Evolutionary conservation across 345 rosid genomes (phyloP), one percentile per base, ranked within the genome.

Genomic region (Eucalyptus urophylla): DNA sequence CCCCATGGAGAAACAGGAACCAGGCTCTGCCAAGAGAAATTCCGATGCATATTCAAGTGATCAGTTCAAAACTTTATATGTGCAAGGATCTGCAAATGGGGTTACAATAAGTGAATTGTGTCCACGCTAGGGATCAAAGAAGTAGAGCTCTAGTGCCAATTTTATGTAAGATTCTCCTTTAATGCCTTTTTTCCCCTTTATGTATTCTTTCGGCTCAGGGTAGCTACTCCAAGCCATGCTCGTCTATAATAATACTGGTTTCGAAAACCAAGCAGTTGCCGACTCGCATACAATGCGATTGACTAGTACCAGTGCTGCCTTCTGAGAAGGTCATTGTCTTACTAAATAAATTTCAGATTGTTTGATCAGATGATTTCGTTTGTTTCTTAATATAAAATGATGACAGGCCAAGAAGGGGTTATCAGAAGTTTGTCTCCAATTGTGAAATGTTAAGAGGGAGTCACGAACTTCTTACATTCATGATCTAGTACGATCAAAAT

Each of bases 51-150:
- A 89, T 40, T 86, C 17, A 54, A 50, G 58, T 8, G 37, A 49
- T 24, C 31, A 80, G 65, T 65, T 49, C 10, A 54, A 87, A 40
- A n/a, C 43, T 44, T 86, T 87, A 87, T 88, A 87, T 8, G 86
- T 50, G 43, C 91, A 90, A 81, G 83, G 21, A 22, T 94, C 95
- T 7, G 47, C 91, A 29, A 94, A 94, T 87, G 87, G 89, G 58
- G 90, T 93, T 60, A 90, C 94, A 29, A 87, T 94, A 87, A 90
- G 90, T 17, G 95, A 92, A 86, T 91, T 93, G 89, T 85, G 90
- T 88, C 91, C 93, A 65, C 93, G 93, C 49, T 92, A 88, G 89
- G 47, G n/a, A 40, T 87, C 53, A 85, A 25, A 85, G 53, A 85
- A 85, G 31, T 47, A 85, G n/a, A 85, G 22, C 80, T 37, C 37